Conservation (phyloP, 805 yeast genomes). For the Yamadazyma insecticola region DNA sequence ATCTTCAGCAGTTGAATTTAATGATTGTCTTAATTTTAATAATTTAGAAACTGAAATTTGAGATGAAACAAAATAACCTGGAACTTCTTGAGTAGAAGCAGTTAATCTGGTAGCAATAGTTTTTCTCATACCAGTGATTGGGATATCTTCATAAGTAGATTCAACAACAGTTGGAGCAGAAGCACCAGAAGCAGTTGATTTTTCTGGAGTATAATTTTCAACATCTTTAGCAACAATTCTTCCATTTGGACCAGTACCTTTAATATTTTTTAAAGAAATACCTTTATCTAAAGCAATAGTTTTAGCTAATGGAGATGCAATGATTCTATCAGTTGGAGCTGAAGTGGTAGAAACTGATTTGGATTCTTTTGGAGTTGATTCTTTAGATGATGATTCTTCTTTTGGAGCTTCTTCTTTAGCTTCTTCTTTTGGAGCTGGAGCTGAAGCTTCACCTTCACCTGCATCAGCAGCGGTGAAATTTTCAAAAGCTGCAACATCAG, state of each 20-base stretch:
- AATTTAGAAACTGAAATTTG: constrained; percentile 83
- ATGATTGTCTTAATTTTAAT: constrained; percentile 84
- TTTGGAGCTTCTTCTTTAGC: constrained; percentile 22
- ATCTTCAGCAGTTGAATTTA: constrained; percentile 81
- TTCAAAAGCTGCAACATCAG: constrained; percentile 83
- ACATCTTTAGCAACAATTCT: constrained; percentile 90
- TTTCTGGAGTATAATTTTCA: constrained; percentile 57
- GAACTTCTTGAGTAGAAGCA: constrained; percentile 80
- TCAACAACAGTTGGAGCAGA: constrained; percentile 48
- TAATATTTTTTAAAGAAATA: constrained; percentile 73
- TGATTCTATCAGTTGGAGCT: constrained; percentile 59
- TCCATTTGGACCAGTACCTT: constrained; percentile 94
- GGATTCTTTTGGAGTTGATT: constrained; percentile 29
- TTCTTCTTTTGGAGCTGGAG: constrained; percentile 31
- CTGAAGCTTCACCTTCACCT: constrained; percentile 41
- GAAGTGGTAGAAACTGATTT: constrained; percentile 28
- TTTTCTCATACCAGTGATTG: constrained; percentile 88
- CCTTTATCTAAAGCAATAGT: constrained; percentile 90
- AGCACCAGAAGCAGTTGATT: constrained; percentile 39
- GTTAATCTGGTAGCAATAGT: constrained; percentile 86
- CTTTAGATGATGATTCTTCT: constrained; percentile 18
- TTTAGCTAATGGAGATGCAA: constrained; percentile 96
- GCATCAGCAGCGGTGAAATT: constrained; percentile 83
- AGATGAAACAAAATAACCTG: constrained; percentile 90
- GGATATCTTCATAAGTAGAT: constrained; percentile 72